Evolutionary conservation across 441 rosid species (phyloP), one percentile per base, ranked within the genome.

Genomic region (Cnidoscolus chayamansa): DNA sequence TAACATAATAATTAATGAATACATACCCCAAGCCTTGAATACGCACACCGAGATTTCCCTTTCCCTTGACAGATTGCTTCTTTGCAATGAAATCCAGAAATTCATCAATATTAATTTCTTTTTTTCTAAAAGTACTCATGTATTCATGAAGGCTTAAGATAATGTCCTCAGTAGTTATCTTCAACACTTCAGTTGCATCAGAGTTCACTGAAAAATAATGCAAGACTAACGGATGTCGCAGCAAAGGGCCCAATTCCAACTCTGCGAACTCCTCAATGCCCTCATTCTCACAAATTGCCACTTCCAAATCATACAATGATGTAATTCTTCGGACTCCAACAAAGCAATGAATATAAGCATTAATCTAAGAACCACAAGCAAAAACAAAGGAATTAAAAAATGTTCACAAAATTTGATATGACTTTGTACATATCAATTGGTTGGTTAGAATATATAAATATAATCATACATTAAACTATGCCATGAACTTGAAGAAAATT

Each of bases 291-390:
- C 99, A 93, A 58, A 93, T 78, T 10, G 91, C 97, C 79, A 74
- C 80, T 78, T 90, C 90, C 90, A 96, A 84, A 77, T 96, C 99
- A 83, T 89, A 81, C 80, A 96, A 78, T 1, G 98, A 82, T 45
- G 93, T 86, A 35, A 96, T 86, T 72, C 83, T 79, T 76, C 91
- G 80, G 53, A 88, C 99, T 68, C 86, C 96, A 73, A 90, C 86
- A 73, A 84, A 96, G 86, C 99, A 96, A 78, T 89, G 91, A 74
- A 96, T 91, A 83, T 89, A 96, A 16, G 96, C 90, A 88, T 90
- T 90, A 69, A 96, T 81, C 99, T 96, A 75, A 78, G n/a, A 68
- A 67, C 47, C 55, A 60, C 15, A 65, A 48, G 45, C 30, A 62
- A 43, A 1, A 48, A 62, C 25, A 17, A 49, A 58, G 17, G 11